These are phyloP conservation scores for Teratosphaeriaceae sp. DNA, from an alignment of 2,329 filamentous ascomycete species.

Conservation along the genomic window DNA sequence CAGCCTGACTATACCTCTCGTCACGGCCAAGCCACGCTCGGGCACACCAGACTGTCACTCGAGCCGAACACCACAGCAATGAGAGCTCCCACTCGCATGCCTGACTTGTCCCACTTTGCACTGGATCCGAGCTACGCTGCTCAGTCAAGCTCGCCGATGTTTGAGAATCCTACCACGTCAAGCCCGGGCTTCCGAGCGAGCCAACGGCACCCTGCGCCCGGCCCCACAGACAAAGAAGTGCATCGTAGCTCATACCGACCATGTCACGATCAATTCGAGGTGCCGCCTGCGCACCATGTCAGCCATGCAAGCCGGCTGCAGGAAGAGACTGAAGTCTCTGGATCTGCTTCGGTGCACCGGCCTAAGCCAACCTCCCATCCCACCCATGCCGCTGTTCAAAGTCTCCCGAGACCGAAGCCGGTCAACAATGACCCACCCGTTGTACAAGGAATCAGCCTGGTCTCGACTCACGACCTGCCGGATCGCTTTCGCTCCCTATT, in stretches of 20 bases:
- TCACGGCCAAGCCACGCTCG: conserved; percentile 29
- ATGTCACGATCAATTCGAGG: not conserved
- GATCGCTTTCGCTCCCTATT: conserved; percentile 66
- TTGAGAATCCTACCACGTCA: conserved; percentile 25
- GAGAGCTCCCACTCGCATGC: not conserved
- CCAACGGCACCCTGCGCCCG: conserved; percentile 12
- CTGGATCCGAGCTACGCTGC: conserved; percentile 17
- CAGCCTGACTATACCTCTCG: conserved; percentile 27
- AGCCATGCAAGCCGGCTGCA: conserved; percentile 6
- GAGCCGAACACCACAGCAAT: conserved; percentile 8
- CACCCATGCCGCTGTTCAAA: not conserved
- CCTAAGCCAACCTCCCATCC: not conserved
- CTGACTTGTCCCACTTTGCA: conserved; percentile 14
- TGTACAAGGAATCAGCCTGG: conserved; percentile 54
- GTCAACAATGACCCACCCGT: conserved; percentile 26
- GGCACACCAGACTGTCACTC: conserved; percentile 33
- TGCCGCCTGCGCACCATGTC: conserved; percentile 1
- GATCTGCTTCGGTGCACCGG: not conserved
- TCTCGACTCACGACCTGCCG: conserved; percentile 56
- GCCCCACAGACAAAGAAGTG: not conserved
- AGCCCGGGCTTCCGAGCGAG: conserved; percentile 36
- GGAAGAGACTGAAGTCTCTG: conserved; percentile 1
- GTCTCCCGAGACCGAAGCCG: not conserved
- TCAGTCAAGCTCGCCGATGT: conserved; percentile 26
- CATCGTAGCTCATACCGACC: not conserved